These are phyloP conservation scores for Leucocoprinus sp. DNA, from an alignment of 768 basidiomycete species.

Conservation along the genomic window DNA sequence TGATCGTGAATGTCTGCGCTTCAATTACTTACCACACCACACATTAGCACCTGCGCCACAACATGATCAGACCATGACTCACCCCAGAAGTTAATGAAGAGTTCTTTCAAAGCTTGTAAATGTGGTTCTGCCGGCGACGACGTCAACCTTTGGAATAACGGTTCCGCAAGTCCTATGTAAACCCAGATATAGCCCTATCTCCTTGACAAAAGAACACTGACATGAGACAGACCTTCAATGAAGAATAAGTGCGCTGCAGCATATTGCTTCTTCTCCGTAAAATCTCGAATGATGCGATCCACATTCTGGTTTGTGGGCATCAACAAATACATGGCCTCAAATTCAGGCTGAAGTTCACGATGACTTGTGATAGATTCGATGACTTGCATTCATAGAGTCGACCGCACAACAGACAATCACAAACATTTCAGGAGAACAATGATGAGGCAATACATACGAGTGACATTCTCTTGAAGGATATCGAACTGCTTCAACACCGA, in stretches of 20 bases:
- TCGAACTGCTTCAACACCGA: constrained; percentile 90
- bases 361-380: constrained; percentile 84
- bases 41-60: constrained; percentile 7
- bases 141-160: constrained; percentile 66
- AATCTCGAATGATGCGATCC: constrained; percentile 84
- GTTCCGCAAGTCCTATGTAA: constrained; percentile 62
- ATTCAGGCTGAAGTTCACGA: constrained; percentile 74
- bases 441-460: constrained; percentile 49
- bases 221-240: constrained; percentile 55
- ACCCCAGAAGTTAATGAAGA: constrained; percentile 95
- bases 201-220: neutral
- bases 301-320: constrained; percentile 95
- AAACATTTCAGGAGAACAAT: neutral
- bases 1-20: constrained; percentile 75
- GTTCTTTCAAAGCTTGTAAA: constrained; percentile 72
- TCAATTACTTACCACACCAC: constrained; percentile 55
- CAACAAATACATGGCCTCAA: constrained; percentile 90
- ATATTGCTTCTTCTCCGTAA: constrained; percentile 58
- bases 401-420: neutral
- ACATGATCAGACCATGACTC: constrained; percentile 20
- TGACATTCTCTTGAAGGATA: constrained; percentile 93
- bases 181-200: constrained; percentile 3
- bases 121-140: constrained; percentile 70
- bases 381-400: constrained; percentile 37
- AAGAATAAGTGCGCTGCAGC: constrained; percentile 88